Evolutionary conservation across 2,329 filamentous ascomycete species (phyloP).

Genomic region (Saccharata proteae): DNA sequence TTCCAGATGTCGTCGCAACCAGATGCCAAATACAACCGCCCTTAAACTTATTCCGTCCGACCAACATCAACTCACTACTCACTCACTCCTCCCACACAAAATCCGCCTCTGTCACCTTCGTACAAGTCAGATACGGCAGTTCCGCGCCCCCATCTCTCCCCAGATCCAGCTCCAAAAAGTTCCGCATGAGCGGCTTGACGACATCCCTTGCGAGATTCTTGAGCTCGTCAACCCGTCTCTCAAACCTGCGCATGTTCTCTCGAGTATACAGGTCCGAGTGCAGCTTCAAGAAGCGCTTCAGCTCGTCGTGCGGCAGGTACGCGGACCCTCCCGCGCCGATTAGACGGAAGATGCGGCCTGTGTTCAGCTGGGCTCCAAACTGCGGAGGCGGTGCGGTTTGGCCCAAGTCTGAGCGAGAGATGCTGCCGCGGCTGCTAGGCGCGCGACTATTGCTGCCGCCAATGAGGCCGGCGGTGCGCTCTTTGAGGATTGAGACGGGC

Average conservation of each 20-base stretch:
- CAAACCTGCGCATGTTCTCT: constrained; percentile 76
- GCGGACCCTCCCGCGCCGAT: constrained; percentile 52
- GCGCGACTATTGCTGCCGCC: constrained; percentile 5
- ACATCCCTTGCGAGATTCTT: constrained; percentile 72
- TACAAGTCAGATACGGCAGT: constrained; percentile 54
- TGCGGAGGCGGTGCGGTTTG: constrained; percentile 27
- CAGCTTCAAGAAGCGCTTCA: constrained; percentile 80
- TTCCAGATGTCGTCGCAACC: too few relatives aligned
- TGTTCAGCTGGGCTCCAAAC: constrained; percentile 33
- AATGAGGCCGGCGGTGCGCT: constrained; percentile 13
- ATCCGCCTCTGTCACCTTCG: constrained; percentile 48
- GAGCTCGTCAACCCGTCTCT: constrained; percentile 77
- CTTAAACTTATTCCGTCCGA: too few relatives aligned
- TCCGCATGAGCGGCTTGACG: constrained; percentile 76
- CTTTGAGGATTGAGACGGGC: constrained; percentile 40
- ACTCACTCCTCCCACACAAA: constrained; percentile 45
- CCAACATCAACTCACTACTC: background rate
- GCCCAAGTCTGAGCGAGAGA: constrained; percentile 17
- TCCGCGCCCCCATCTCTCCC: constrained; percentile 24
- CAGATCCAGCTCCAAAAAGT: constrained; percentile 70
- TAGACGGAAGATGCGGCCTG: constrained; percentile 65
- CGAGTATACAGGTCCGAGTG: constrained; percentile 71
- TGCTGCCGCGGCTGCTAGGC: constrained; percentile 5
- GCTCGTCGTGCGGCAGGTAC: constrained; percentile 75
- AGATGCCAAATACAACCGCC: too few relatives aligned